Evolutionary conservation across 441 rosid genomes (phyloP).

Genomic region (Francoa sonchifolia): DNA sequence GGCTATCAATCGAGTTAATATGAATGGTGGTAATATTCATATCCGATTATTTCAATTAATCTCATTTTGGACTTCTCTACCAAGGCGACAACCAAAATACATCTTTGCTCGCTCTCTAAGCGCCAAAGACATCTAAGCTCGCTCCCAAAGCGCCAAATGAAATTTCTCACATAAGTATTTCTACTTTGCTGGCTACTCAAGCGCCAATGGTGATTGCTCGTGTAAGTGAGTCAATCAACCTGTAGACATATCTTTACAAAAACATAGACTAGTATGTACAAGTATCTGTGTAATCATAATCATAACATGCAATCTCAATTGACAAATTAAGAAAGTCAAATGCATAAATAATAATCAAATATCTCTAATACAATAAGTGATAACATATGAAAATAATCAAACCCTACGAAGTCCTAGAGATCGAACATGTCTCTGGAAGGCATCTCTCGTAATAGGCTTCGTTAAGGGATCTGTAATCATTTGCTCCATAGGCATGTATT

Average conservation of each 20-base stretch:
- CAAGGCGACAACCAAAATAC: too few relatives aligned
- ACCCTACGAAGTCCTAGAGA: background rate
- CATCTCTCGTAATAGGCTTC: background rate
- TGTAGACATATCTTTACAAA: background rate
- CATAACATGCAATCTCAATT: too few relatives aligned
- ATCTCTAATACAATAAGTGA: too few relatives aligned
- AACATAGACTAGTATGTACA: too few relatives aligned
- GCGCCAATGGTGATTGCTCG: constrained; percentile 1
- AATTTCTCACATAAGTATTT: too few relatives aligned
- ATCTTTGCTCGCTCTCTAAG: background rate
- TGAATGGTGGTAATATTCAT: background rate
- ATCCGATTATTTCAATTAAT: too few relatives aligned
- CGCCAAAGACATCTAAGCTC: background rate
- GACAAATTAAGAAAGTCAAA: too few relatives aligned
- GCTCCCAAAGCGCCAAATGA: too few relatives aligned
- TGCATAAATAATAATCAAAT: too few relatives aligned
- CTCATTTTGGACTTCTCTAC: too few relatives aligned
- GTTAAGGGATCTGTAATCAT: background rate
- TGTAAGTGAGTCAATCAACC: background rate
- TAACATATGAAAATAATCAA: too few relatives aligned
- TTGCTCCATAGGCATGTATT: background rate
- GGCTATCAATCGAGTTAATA: background rate
- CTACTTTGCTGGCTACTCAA: background rate
- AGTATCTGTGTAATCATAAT: too few relatives aligned
- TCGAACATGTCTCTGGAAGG: background rate